Base-by-base conservation (phyloP, 1,139 yeast species). In the Groenewaldozyma sp. region DNA sequence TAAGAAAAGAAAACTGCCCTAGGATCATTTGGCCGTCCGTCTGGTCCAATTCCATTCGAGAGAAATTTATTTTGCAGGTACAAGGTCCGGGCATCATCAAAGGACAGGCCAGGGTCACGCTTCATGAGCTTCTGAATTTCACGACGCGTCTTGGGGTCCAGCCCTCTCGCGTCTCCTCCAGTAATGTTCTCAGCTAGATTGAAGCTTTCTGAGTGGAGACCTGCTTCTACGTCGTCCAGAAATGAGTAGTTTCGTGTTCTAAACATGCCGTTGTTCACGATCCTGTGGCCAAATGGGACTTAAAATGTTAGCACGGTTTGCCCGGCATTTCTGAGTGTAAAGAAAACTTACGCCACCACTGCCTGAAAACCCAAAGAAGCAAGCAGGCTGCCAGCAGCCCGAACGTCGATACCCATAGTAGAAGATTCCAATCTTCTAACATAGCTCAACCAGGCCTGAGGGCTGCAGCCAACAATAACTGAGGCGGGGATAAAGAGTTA, bases 41-140 rank as follows among this genome's bases (percentile, higher is more conserved):
- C 60, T 2, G 63, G 59, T 2, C 57, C 82, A 29, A 82, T 74
- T 11, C 70, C 71, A 55, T 82, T 73, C 16, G 63, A 57, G 2
- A 64, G 62, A 54, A 82, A 67, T 47, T 63, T 64, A 16, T 57
- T 51, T 42, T 64, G 67, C 1, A 75, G 70, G 51, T 72, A 78
- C 39, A 65, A 55, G 10, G 73, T 59, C 41, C 94, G 65, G 1
- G 94, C 94, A 35, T 76, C 76, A 54, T 83, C 94, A 57, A 83
- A 83, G 1, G 71, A 53, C 28, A 80, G 42, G 19, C 64, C 55
- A 31, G 62, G 54, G 20, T 64, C 59, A 4, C 63, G 53, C n/a
- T 60, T 51, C 93, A 82, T 82, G 16, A 82, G 63, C 27, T 58
- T 50, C 43, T 64, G 63, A 14, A 83, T 75, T 40, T 66, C 71